These are phyloP conservation scores for Amanita phalloides DNA, from an alignment of 768 basidiomycete species.

Conservation along the genomic window DNA sequence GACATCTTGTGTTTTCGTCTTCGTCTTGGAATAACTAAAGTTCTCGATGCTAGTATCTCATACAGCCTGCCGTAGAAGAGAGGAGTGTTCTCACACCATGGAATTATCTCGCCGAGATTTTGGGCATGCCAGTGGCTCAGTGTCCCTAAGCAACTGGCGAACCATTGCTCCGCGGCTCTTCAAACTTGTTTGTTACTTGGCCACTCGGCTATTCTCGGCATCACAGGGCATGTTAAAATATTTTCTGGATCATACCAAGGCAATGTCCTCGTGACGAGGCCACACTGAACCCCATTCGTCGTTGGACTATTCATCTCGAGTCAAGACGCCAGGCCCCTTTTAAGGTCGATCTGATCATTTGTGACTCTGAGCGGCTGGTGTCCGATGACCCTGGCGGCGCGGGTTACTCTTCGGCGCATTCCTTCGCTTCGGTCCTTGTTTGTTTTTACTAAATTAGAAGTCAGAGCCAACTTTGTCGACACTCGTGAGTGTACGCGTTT, in stretches of 20 bases:
- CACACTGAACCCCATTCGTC: too few relatives aligned
- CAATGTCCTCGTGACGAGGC: not conserved
- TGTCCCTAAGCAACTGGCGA: not conserved
- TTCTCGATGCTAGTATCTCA: not conserved
- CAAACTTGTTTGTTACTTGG: not conserved
- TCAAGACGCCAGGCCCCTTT: too few relatives aligned
- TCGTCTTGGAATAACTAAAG: not conserved
- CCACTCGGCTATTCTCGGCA: not conserved
- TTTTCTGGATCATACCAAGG: not conserved
- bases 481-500: too few relatives aligned
- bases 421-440: not conserved
- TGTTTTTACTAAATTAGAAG: not conserved
- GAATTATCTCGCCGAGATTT: not conserved
- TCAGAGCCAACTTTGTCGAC: too few relatives aligned
- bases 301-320: too few relatives aligned
- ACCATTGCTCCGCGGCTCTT: not conserved
- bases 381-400: not conserved
- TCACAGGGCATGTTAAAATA: not conserved
- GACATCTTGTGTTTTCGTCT: not conserved
- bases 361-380: not conserved
- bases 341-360: not conserved
- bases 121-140: not conserved
- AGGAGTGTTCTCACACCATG: not conserved
- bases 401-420: not conserved
- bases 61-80: not conserved